phyloP scores from a whole-genome alignment of 805 yeast genomes.

The Brettanomyces sp. region DNA sequence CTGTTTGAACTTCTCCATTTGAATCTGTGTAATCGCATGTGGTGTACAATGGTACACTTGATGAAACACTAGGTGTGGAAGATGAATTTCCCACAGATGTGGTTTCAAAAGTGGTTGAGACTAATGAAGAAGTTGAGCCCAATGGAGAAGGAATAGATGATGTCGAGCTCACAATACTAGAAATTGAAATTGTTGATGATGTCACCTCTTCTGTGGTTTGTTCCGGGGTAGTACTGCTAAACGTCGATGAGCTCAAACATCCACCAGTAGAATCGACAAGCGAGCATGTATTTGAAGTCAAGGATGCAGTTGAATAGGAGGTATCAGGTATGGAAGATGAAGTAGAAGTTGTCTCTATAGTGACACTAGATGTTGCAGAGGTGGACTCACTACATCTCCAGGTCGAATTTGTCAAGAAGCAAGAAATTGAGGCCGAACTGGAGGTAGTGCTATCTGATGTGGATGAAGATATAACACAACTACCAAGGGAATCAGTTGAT shows the following conservation, averaged over 20 bases:
- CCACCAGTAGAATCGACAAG: not conserved
- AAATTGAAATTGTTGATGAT: not conserved
- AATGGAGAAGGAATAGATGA: not conserved
- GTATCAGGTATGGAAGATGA: no score
- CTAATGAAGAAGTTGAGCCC: not conserved
- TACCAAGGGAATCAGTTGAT: not conserved
- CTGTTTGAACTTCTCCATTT: not conserved
- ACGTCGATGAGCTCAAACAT: not conserved
- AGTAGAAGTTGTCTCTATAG: no score
- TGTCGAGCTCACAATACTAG: constrained; percentile 2
- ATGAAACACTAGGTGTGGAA: no score
- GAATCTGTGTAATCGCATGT: no score
- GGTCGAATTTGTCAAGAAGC: not conserved
- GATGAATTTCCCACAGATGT: no score
- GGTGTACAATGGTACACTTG: no score
- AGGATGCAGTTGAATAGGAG: no score
- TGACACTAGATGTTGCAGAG: no score
- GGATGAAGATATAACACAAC: not conserved
- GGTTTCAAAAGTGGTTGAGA: not conserved
- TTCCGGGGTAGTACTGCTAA: constrained; percentile 1
- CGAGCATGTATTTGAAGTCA: no score
- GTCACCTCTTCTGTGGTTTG: constrained; percentile 1
- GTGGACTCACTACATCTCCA: no score
- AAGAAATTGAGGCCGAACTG: not conserved
- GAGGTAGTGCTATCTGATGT: constrained; percentile 1